Conservation (phyloP, 441 rosid genomes). For the Croton setiger region DNA sequence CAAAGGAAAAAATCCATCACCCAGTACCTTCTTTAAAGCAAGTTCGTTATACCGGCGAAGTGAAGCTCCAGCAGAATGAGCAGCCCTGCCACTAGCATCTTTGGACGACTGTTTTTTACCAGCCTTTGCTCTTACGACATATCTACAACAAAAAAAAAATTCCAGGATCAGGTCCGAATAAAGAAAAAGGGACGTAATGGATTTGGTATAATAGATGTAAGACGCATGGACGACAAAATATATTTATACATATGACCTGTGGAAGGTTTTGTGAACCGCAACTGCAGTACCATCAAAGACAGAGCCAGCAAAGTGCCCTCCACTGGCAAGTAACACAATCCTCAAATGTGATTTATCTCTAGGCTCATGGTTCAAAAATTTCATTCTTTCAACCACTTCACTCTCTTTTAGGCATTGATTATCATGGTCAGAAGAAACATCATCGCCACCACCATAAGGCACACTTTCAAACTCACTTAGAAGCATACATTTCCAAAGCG, state of each 20-base stretch:
- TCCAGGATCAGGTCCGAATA: background rate
- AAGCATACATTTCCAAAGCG: slow-evolving; percentile 68
- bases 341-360: slow-evolving; percentile 42
- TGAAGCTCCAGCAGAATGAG: slow-evolving; percentile 96
- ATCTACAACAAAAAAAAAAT: slow-evolving; percentile 42
- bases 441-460: slow-evolving; percentile 35
- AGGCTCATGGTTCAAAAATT: slow-evolving; percentile 37
- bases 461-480: slow-evolving; percentile 60
- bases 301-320: slow-evolving; percentile 90
- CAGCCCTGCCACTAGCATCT: slow-evolving; percentile 78
- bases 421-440: slow-evolving; percentile 13
- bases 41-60: slow-evolving; percentile 94
- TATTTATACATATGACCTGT: slow-evolving; percentile 48
- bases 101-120: slow-evolving; percentile 95
- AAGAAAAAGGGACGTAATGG: background rate
- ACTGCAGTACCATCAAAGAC: slow-evolving; percentile 68
- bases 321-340: slow-evolving; percentile 81
- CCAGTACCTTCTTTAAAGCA: slow-evolving; percentile 81
- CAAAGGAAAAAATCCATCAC: background rate
- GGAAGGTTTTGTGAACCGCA: slow-evolving; percentile 87
- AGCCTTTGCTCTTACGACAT: slow-evolving; percentile 97
- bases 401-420: slow-evolving; percentile 34
- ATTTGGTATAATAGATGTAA: background rate
- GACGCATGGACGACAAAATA: background rate
- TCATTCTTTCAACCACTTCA: slow-evolving; percentile 63